A percentile compares a stretch with the other conserved stretches of the same genome.
These are phyloP conservation scores for Panus rudis DNA, from an alignment of 768 basidiomycete species.

Conservation along the genomic window DNA sequence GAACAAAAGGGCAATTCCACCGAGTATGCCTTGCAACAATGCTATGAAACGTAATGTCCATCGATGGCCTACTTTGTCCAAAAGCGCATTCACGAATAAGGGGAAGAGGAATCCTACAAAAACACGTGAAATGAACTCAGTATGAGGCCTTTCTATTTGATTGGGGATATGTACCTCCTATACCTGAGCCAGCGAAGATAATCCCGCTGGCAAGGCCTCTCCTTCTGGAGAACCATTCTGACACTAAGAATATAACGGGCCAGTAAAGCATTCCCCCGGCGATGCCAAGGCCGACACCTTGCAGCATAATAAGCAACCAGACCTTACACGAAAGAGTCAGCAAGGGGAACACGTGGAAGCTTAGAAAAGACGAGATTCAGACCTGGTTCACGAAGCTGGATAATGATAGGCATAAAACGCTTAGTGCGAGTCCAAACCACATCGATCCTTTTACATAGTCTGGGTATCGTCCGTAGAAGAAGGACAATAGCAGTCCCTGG, in stretches of 20 bases:
- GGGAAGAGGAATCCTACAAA: conserved; percentile 17
- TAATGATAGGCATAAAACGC: conserved; percentile 10
- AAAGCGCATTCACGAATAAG: conserved; percentile 11
- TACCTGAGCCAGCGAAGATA: conserved; percentile 24
- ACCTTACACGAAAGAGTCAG: conserved; percentile 7
- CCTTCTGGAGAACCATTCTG: conserved; percentile 27
- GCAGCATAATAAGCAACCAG: conserved; percentile 17
- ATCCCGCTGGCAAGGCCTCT: conserved; percentile 28
- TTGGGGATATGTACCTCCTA: conserved; percentile 11
- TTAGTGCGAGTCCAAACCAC: conserved; percentile 12
- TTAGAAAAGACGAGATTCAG: not conserved
- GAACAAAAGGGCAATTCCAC: conserved; percentile 12
- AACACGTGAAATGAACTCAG: not conserved
- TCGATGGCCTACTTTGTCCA: conserved; percentile 12
- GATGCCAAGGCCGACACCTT: conserved; percentile 17
- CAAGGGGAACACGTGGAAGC: not conserved
- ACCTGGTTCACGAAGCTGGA: conserved; percentile 18
- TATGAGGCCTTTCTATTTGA: not conserved
- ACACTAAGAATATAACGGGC: conserved; percentile 20
- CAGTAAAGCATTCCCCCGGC: conserved; percentile 21
- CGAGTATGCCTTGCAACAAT: conserved; percentile 8
- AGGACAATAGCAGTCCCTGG: conserved; percentile 9
- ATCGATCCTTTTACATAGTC: conserved; percentile 13
- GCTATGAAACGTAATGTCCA: conserved; percentile 19
- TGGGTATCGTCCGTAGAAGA: conserved; percentile 15